These are phyloP conservation scores for Aspergillus pseudotamarii DNA, from an alignment of 2,329 filamentous ascomycete genomes.

Conservation along the genomic window DNA sequence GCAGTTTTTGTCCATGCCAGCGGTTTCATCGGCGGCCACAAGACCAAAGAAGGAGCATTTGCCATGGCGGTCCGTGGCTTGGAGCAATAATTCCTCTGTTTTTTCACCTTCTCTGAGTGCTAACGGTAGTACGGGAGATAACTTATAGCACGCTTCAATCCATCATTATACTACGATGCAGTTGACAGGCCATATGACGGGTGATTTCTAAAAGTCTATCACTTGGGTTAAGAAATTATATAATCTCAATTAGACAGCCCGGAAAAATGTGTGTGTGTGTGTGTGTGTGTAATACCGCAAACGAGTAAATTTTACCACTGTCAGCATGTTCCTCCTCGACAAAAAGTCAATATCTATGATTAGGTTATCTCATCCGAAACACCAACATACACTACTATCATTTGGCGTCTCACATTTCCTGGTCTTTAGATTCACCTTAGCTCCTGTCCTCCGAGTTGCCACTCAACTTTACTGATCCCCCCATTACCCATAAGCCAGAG, in stretches of 20 bases:
- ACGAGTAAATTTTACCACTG: background rate
- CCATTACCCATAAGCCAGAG: constrained; percentile 46
- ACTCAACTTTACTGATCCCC: constrained; percentile 43
- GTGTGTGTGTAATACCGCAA: background rate
- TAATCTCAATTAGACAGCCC: background rate
- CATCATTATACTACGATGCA: background rate
- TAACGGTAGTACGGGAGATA: background rate
- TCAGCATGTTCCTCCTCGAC: background rate
- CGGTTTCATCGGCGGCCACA: constrained; percentile 95
- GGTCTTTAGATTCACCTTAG: constrained; percentile 15
- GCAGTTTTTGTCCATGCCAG: constrained; percentile 92
- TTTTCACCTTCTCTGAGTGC: background rate
- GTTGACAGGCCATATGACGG: background rate
- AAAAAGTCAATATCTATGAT: background rate
- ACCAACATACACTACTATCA: background rate
- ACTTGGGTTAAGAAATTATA: background rate
- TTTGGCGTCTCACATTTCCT: background rate
- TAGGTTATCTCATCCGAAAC: background rate
- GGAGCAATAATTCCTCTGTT: constrained; percentile 22
- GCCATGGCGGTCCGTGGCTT: constrained; percentile 68
- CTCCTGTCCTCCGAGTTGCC: constrained; percentile 39
- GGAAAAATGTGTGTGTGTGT: too few relatives aligned
- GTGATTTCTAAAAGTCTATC: background rate
- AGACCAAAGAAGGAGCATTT: constrained; percentile 83
- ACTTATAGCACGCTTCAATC: background rate